Conservation (phyloP, 192 early-diverging fungal genomes). For the Piromyces sp. region DNA sequence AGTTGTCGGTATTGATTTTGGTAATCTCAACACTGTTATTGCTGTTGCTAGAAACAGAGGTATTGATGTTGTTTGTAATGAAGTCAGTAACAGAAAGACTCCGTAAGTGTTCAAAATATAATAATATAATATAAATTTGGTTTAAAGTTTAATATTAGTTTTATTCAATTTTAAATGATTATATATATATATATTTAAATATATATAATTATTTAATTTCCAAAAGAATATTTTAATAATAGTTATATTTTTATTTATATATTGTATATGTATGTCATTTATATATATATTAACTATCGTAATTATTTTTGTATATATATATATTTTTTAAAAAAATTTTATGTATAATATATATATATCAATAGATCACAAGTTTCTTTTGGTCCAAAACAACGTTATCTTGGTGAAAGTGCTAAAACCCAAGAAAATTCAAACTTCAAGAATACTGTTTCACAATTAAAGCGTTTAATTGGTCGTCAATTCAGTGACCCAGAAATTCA, state of each 20-base stretch:
- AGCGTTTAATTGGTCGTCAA: constrained; percentile 78
- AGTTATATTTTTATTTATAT: too few species aligned
- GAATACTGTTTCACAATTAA: constrained; percentile 76
- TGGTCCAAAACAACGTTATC: constrained; percentile 81
- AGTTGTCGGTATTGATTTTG: constrained; percentile 87
- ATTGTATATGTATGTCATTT: too few species aligned
- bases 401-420: constrained; percentile 89
- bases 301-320: too few species aligned
- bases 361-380: constrained; percentile 76
- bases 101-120: constrained; percentile 67
- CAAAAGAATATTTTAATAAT: too few species aligned
- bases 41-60: constrained; percentile 94
- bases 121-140: too few species aligned
- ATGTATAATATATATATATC: not conserved
- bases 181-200: too few species aligned
- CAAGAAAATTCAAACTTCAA: constrained; percentile 91
- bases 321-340: too few species aligned
- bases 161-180: too few species aligned
- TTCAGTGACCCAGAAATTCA: constrained; percentile 70
- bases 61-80: constrained; percentile 92
- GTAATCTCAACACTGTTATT: constrained; percentile 87
- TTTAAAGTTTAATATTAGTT: too few species aligned
- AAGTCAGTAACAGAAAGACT: constrained; percentile 89
- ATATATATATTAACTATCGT: too few species aligned
- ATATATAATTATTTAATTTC: too few species aligned